phyloP scores from a whole-genome alignment of 345 rosid species.

The Hibiscus mutabilis region DNA sequence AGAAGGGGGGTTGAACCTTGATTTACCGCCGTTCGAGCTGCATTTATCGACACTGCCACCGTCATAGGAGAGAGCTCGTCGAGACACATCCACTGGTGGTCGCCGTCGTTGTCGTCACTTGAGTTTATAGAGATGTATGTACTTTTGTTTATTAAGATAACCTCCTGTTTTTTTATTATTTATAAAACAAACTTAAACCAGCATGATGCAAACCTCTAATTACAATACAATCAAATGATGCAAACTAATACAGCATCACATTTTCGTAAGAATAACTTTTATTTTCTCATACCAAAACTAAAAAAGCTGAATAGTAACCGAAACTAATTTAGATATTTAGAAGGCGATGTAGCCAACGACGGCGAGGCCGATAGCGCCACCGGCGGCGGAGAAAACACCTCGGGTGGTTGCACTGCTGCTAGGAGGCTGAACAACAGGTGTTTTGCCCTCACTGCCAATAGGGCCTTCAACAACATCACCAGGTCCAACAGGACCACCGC shows the following conservation, averaged over 20 bases:
- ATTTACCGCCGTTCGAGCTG: no score
- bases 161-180: no score
- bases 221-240: background rate
- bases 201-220: background rate
- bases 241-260: background rate
- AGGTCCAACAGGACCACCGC: background rate
- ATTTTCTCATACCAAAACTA: background rate
- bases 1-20: no score
- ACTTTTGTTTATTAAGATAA: no score
- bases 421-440: background rate
- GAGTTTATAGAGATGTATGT: no score
- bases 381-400: background rate
- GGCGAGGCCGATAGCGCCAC: background rate
- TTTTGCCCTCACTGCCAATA: background rate
- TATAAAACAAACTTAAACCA: background rate
- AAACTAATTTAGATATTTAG: background rate
- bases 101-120: no score
- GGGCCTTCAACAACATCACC: background rate
- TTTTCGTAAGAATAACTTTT: background rate
- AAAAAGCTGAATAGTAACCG: background rate
- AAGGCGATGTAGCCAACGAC: background rate
- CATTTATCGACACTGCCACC: no score
- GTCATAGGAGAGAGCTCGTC: no score
- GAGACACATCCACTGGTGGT: no score
- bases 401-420: background rate